Base-by-base conservation (phyloP, 2,329 filamentous ascomycete species). In the Paraphaeosphaeria minitans region DNA sequence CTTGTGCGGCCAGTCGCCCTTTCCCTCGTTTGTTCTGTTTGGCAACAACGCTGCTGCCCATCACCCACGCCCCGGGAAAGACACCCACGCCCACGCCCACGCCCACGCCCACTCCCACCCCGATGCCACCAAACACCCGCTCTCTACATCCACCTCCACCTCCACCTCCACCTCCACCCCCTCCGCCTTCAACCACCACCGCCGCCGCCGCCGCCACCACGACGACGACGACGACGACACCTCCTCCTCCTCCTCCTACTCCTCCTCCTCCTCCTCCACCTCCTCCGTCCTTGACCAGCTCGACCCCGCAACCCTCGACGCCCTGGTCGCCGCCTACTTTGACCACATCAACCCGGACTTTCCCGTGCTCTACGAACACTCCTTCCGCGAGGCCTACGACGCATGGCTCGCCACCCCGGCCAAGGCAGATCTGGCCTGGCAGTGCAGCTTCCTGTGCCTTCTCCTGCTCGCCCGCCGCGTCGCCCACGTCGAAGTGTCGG, bases 281-380 rank as follows among this genome's bases (percentile, higher is more conserved):
- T n/a, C n/a, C n/a, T n/a, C n/a, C n/a, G n/a, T n/a, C 58, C 53
- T 59, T 49, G 66, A 65, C 53, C 60, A 58, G n/a, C n/a, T n/a
- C n/a, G n/a, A n/a, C n/a, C n/a, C 60, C 55, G 37, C 57, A 4
- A 71, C 70, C 19, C 63, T 76, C 37, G 75, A 78, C 35, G 60
- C 69, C 9, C 70, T 80, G n/a, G 70, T 80, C 16, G 62, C 67
- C 31, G 72, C 75, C 58, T 81, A 73, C 65, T 81, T 81, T 62
- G 74, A 78, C 31, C 69, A 72, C 64, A 76, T 81, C 55, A 77
- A 80, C 63, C 69, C 70, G n/a, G 77, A 80, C 63, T 78, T 72
- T 24, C 78, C 77, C 9, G 72, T 81, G 43, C 73, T 81, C 13
- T 77, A 80, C 65, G 78, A 81, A 61, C 68, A 75, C 0, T 76